Conservation (phyloP, 1,139 yeast species). For the Arxiozyma telluris region DNA sequence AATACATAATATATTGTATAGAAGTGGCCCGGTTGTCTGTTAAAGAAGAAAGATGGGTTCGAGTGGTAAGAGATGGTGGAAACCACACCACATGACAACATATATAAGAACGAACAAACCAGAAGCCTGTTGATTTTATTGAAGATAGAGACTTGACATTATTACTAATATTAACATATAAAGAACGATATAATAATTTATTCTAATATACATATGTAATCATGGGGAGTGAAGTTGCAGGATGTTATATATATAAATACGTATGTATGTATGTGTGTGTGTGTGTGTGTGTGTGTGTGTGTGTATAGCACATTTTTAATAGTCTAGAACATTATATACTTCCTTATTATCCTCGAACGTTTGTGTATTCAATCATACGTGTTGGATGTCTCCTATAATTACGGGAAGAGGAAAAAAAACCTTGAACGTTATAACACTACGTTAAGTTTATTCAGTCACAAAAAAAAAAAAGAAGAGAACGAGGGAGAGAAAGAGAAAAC, state of each 20-base stretch:
- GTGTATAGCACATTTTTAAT: background rate
- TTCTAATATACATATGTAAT: background rate
- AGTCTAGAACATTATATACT: background rate
- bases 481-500: background rate
- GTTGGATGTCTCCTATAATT: background rate
- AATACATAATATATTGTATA: too few relatives aligned
- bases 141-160: too few relatives aligned
- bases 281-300: background rate
- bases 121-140: too few relatives aligned
- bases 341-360: background rate
- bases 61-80: too few relatives aligned
- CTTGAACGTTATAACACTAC: background rate
- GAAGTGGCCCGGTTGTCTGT: too few relatives aligned
- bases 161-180: too few relatives aligned
- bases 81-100: too few relatives aligned
- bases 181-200: too few relatives aligned
- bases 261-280: background rate
- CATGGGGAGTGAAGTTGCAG: background rate
- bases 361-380: background rate
- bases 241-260: background rate
- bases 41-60: too few relatives aligned
- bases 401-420: too few relatives aligned
- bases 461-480: background rate
- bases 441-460: background rate
- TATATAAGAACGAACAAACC: background rate